A percentile compares a stretch with the other conserved stretches of the same genome.
These are phyloP conservation scores for Aureobasidium sp. DNA, from an alignment of 2,329 filamentous ascomycete genomes.

Conservation along the genomic window DNA sequence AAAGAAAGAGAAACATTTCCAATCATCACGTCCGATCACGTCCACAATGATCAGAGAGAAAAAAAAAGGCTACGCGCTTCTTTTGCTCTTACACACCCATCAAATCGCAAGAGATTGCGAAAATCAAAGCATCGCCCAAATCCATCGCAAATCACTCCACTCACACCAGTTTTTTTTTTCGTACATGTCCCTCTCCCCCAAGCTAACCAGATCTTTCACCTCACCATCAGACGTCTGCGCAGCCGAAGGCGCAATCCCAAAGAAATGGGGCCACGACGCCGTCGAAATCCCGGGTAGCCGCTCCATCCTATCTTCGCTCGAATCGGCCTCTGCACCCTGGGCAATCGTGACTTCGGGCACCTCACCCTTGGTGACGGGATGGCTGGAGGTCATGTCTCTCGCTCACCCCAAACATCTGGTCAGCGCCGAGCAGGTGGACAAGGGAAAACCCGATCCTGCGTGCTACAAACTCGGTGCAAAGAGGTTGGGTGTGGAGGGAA, in stretches of 20 bases:
- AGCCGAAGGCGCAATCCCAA: slow-evolving; percentile 72
- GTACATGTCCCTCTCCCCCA: no score
- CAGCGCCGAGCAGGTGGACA: slow-evolving; percentile 43
- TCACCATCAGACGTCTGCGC: slow-evolving; percentile 60
- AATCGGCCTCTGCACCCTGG: slow-evolving; percentile 61
- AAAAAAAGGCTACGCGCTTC: neutral
- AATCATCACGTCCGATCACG: slow-evolving; percentile 11
- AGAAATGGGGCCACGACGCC: slow-evolving; percentile 68
- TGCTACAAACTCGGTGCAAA: slow-evolving; percentile 41
- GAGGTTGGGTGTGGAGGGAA: slow-evolving; percentile 31
- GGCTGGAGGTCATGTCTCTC: slow-evolving; percentile 44
- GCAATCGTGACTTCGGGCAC: slow-evolving; percentile 62
- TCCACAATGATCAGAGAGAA: neutral
- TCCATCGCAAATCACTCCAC: no score
- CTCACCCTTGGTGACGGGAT: slow-evolving; percentile 41
- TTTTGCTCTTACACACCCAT: no score
- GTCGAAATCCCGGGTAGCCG: slow-evolving; percentile 81
- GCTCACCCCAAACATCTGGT: slow-evolving; percentile 42
- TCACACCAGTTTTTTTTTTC: no score
- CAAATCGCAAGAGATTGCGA: no score
- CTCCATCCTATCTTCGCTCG: slow-evolving; percentile 48
- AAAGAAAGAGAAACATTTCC: slow-evolving; percentile 6
- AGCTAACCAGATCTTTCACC: neutral
- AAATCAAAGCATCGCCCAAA: no score
- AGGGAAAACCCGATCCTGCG: slow-evolving; percentile 45